Conservation (phyloP, 2,329 filamentous ascomycete genomes). For the Ophiostoma perfectum region DNA sequence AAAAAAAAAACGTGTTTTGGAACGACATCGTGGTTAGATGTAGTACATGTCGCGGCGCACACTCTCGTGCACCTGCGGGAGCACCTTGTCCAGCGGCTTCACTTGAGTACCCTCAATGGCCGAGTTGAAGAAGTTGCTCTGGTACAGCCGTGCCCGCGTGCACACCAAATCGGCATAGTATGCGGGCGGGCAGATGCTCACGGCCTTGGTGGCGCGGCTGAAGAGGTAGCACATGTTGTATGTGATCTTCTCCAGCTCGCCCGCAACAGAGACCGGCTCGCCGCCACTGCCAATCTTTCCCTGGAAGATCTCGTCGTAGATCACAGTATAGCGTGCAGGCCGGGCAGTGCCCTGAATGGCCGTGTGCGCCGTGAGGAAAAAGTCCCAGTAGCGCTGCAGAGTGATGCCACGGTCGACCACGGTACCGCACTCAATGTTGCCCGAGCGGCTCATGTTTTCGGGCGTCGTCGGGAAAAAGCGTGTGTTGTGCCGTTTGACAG, state of each 20-base stretch:
- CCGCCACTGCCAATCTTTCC: slow-evolving; percentile 30
- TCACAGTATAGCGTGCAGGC: slow-evolving; percentile 77
- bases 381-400: slow-evolving; percentile 70
- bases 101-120: slow-evolving; percentile 32
- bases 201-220: slow-evolving; percentile 79
- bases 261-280: slow-evolving; percentile 42
- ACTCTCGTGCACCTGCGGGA: slow-evolving; percentile 38
- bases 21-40: slow-evolving; percentile 35
- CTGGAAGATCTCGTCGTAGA: slow-evolving; percentile 63
- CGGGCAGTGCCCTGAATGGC: slow-evolving; percentile 61
- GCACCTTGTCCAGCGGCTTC: slow-evolving; percentile 42
- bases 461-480: slow-evolving; percentile 69
- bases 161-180: slow-evolving; percentile 89
- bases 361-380: slow-evolving; percentile 75
- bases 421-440: slow-evolving; percentile 71
- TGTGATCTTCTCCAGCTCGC: slow-evolving; percentile 66
- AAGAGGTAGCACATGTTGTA: slow-evolving; percentile 79
- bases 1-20: neutral
- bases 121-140: slow-evolving; percentile 57
- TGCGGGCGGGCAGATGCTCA: slow-evolving; percentile 79
- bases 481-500: slow-evolving; percentile 84
- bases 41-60: slow-evolving; percentile 52
- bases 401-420: slow-evolving; percentile 82
- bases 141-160: slow-evolving; percentile 67
- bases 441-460: slow-evolving; percentile 41